Base-by-base conservation (phyloP, 148 eudicot species). In the Nyssa sinensis region DNA sequence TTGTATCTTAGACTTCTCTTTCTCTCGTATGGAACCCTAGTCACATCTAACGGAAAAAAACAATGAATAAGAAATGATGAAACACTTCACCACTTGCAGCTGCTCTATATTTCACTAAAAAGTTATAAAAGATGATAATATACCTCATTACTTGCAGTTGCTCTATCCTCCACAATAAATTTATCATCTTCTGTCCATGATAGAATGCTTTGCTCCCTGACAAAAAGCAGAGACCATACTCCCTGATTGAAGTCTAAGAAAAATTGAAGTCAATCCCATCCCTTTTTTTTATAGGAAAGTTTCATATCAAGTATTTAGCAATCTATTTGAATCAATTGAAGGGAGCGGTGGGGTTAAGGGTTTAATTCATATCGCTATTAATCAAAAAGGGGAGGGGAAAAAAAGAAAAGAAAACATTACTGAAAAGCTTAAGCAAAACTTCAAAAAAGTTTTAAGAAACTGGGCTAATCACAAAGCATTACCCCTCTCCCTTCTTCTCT, bases 161-260 rank as follows among this genome's bases (percentile, higher is more conserved):
- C 74, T 75, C 80, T 75, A 71, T 78, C 84, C 69, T 84, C 87
- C 59, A 81, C 75, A 16, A 74, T 62, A 71, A 86, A 86, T 66
- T 70, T 72, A 41, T 84, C 87, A 77, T 81, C 87, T n/a, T 55
- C 66, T 0, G 67, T 61, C 83, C 83, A 79, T 57, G 87, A 81
- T 23, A 79, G 47, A n/a, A 81, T 74, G 78, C 78, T 51, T 81
- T 84, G 81, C 47, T 85, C 89, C 67, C 75, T 77, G 34, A 61
- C 85, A 74, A 83, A 72, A 57, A 86, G 82, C 70, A 86, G 68
- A 61, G 85, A 77, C 55, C 80, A 78, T 65, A 81, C 62, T 60
- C 82, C 85, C 74, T 81, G 85, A 67, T 74, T 33, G 66, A 79
- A 83, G 67, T 86, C 87, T 86, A 62, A 55, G 51, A 79, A 57